Evolutionary conservation across 306 rosid genomes (phyloP), one percentile per base, ranked within the genome.

Genomic region (Malus fusca): DNA sequence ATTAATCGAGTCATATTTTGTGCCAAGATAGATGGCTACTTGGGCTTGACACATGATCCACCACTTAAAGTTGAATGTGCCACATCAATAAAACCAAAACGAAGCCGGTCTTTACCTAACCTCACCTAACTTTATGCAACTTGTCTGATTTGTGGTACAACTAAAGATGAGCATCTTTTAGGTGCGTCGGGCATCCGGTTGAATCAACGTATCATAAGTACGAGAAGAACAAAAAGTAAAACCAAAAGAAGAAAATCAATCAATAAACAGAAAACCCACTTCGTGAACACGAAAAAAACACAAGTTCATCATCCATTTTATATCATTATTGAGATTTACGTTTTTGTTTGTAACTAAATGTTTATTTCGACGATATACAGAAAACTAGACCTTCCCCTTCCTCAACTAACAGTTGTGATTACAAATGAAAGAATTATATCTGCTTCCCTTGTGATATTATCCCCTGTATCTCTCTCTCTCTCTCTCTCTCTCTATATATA

Each of bases 381-480:
- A 82, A 78, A 65, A 72, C 15, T 6, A 11, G 33, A 19, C 63
- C 37, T 62, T 78, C 72, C 76, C 75, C 74, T 15, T 68, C 26
- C 65, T 64, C 69, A 55, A 67, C 85, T 62, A 80, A 55, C 63
- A 80, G 78, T 82, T 86, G 84, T 82, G 79, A 71, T 73, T 78
- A 91, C 87, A 85, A 88, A 82, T 86, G 77, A 90, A 93, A 87
- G 91, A 93, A 91, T 93, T 75, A 86, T 85, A 76, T 79, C 77
- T 88, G 81, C 79, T 81, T 78, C 82, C 84, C 81, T 77, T 78
- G 79, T 82, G 75, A 79, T 31, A 76, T 73, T 75, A 82, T 63
- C 37, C 82, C 72, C 9, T 74, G 69, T 83, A 75, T 80, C 75
- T 72, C 71, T 63, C 37, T 68, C 80, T 86, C 74, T 86, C 74